phyloP scores from a whole-genome alignment of 176 grass and related monocot species.

The Triticum timopheevii region DNA sequence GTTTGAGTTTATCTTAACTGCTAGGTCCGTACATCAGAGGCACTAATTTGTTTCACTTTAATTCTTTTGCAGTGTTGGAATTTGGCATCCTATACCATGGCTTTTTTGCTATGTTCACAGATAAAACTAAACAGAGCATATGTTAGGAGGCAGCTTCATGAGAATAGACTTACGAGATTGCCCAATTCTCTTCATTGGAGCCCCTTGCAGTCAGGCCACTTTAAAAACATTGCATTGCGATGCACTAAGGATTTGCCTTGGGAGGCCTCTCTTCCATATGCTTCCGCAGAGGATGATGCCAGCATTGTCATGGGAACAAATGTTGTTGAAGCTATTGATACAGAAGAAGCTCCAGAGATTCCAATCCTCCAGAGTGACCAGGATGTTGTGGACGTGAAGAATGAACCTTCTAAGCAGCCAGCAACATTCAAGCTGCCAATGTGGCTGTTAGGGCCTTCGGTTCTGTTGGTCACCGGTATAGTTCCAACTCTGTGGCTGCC shows the following conservation, averaged over 20 bases:
- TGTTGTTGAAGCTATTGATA: constrained; percentile 61
- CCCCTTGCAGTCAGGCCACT: not conserved
- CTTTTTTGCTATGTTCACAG: constrained; percentile 44
- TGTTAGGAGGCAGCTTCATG: constrained; percentile 35
- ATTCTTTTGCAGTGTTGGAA: constrained; percentile 5
- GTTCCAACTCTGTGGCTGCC: constrained; percentile 88
- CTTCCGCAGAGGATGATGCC: constrained; percentile 40
- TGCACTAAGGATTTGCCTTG: constrained; percentile 61
- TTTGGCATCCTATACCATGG: constrained; percentile 34
- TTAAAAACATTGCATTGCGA: constrained; percentile 36
- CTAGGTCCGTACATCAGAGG: not conserved
- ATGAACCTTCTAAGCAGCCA: constrained; percentile 27
- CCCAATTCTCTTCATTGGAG: constrained; percentile 36
- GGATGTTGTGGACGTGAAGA: constrained; percentile 54
- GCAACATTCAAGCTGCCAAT: constrained; percentile 61
- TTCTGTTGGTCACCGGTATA: constrained; percentile 79
- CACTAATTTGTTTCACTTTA: constrained; percentile 1
- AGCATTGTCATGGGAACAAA: constrained; percentile 57
- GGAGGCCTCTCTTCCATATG: constrained; percentile 67
- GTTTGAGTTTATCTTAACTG: constrained; percentile 3
- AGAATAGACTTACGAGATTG: constrained; percentile 19
- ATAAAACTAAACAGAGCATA: constrained; percentile 31
- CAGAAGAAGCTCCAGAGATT: constrained; percentile 63
- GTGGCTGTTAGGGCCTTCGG: constrained; percentile 81
- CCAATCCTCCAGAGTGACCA: constrained; percentile 55